These are phyloP conservation scores for Glycine latifolia DNA, from an alignment of 306 rosid species.

Conservation along the genomic window DNA sequence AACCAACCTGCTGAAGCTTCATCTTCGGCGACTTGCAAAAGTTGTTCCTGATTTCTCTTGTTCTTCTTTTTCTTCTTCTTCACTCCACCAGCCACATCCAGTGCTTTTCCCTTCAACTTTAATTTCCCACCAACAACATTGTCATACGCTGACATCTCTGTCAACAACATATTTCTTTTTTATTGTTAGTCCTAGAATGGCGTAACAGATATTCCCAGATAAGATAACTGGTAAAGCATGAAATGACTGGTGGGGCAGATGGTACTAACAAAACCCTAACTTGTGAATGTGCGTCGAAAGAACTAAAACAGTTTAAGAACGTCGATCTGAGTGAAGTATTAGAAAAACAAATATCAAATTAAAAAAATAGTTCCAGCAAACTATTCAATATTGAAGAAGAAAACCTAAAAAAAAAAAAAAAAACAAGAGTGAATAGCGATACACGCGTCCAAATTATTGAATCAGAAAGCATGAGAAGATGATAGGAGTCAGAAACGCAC, in stretches of 20 bases:
- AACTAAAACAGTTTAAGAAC: not conserved
- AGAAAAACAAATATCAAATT: slow-evolving; percentile 12
- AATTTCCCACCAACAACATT: slow-evolving; percentile 93
- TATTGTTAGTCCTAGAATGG: not conserved
- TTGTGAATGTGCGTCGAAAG: not conserved
- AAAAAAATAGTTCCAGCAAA: too few relatives aligned
- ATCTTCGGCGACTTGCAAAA: slow-evolving; percentile 55
- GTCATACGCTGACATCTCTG: slow-evolving; percentile 75
- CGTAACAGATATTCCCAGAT: not conserved
- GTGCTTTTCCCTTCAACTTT: slow-evolving; percentile 99
- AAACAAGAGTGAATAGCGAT: not conserved
- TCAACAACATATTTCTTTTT: too few relatives aligned
- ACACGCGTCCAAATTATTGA: not conserved
- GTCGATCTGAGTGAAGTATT: slow-evolving; percentile 12
- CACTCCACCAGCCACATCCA: slow-evolving; percentile 89
- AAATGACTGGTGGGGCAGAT: not conserved
- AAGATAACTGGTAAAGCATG: not conserved
- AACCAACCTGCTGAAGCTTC: slow-evolving; percentile 67
- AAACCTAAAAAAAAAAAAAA: not conserved
- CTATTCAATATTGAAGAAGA: not conserved
- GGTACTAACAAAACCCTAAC: slow-evolving; percentile 37
- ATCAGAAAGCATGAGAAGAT: not conserved
- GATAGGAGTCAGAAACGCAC: not conserved
- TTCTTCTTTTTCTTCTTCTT: slow-evolving; percentile 94
- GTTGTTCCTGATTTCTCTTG: slow-evolving; percentile 66